Percentiles rank a stretch among this genome's conserved stretches.
These are phyloP conservation scores for Primulina tabacum DNA, from an alignment of 257 asterid genomes.

Conservation along the genomic window DNA sequence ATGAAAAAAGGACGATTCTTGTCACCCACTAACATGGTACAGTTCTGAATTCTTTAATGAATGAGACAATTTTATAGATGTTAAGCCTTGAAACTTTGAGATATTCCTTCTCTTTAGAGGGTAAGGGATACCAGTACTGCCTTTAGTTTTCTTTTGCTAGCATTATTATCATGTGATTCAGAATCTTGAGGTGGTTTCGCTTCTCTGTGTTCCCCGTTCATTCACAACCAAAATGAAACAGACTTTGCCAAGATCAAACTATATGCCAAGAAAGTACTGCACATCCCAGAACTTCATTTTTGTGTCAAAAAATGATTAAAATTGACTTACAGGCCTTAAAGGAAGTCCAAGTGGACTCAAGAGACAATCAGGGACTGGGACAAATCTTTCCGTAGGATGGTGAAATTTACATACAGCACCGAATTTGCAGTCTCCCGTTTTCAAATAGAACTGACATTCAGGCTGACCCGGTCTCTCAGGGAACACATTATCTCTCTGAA, in stretches of 20 bases:
- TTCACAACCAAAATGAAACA: neutral
- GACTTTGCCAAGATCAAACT: neutral
- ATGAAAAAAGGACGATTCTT: neutral
- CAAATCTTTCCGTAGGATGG: constrained; percentile 81
- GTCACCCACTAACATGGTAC: neutral
- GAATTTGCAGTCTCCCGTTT: constrained; percentile 96
- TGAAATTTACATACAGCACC: constrained; percentile 94
- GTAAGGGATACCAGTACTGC: neutral
- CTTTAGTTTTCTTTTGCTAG: constrained; percentile 1
- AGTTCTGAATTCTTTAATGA: neutral
- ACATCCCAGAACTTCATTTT: neutral
- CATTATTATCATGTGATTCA: constrained; percentile 9
- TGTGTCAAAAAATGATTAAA: constrained; percentile 20
- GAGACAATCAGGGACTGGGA: constrained; percentile 85
- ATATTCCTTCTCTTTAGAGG: constrained; percentile 14
- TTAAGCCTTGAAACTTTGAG: constrained; percentile 14
- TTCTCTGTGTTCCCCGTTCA: constrained; percentile 2
- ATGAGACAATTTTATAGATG: neutral
- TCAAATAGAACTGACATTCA: constrained; percentile 94
- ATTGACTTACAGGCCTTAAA: constrained; percentile 72
- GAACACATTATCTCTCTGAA: constrained; percentile 73
- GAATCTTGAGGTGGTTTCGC: neutral
- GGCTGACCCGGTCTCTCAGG: constrained; percentile 98
- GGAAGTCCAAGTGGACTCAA: constrained; percentile 94
- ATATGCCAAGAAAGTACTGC: neutral